phyloP scores from a whole-genome alignment of 148 eudicot species.

The Rhododendron simsii region DNA sequence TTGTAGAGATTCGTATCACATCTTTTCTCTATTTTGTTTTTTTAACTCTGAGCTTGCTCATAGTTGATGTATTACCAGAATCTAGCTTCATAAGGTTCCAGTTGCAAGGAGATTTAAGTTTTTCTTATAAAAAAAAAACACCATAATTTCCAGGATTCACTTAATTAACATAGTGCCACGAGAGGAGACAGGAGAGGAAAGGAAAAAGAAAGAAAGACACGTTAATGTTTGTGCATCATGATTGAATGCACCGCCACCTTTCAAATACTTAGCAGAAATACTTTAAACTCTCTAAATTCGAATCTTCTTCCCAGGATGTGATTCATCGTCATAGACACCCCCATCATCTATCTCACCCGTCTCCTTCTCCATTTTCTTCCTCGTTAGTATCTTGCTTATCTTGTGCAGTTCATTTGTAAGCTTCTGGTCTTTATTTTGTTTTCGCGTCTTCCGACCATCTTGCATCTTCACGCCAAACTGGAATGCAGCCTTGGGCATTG shows the following conservation, averaged over 20 bases:
- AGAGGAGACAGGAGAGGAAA: neutral
- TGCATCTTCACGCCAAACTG: constrained; percentile 99
- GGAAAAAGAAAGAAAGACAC: neutral
- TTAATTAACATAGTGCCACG: neutral
- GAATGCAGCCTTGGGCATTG: constrained; percentile 98
- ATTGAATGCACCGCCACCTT: neutral
- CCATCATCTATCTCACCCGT: constrained; percentile 39
- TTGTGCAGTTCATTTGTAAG: constrained; percentile 84
- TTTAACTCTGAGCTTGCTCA: neutral
- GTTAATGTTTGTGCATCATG: neutral
- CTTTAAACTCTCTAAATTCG: constrained; percentile 22
- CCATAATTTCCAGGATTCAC: neutral
- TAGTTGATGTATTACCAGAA: neutral
- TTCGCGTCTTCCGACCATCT: constrained; percentile 86
- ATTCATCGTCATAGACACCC: constrained; percentile 40
- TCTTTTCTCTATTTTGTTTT: neutral
- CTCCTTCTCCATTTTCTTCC: constrained; percentile 73
- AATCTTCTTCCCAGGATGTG: constrained; percentile 57
- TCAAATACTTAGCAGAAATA: neutral
- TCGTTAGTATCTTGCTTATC: constrained; percentile 75
- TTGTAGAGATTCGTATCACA: neutral
- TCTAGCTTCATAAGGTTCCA: neutral
- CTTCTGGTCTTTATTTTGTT: constrained; percentile 89
- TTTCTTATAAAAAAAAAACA: neutral
- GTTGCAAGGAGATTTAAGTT: no score